These are phyloP conservation scores for Eragrostis curvula DNA, from an alignment of 176 grass and related monocot genomes.

Conservation along the genomic window DNA sequence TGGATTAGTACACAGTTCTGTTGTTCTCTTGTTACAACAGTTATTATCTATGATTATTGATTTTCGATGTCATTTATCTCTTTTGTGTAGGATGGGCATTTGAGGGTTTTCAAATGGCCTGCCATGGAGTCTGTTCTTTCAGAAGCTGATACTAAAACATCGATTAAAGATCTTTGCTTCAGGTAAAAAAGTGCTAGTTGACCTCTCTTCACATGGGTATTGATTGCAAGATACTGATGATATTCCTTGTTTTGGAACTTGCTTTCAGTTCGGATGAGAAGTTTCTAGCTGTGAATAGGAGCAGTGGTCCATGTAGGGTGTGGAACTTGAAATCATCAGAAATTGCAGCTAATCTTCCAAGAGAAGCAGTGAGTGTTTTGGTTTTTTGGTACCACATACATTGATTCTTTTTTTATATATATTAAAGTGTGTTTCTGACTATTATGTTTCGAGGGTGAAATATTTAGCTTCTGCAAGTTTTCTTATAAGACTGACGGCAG, in stretches of 20 bases:
- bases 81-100: conserved; percentile 74
- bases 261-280: conserved; percentile 73
- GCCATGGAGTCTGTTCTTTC: conserved; percentile 65
- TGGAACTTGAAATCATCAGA: conserved; percentile 77
- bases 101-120: conserved; percentile 94
- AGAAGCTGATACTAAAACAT: conserved; percentile 72
- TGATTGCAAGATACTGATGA: conserved; percentile 29
- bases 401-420: conserved; percentile 12
- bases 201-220: conserved; percentile 27
- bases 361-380: conserved; percentile 78
- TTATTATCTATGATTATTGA: conserved; percentile 21
- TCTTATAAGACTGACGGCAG: conserved; percentile 47
- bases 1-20: conserved; percentile 13
- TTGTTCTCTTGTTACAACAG: conserved; percentile 6
- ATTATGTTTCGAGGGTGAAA: conserved; percentile 77
- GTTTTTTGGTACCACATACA: not conserved
- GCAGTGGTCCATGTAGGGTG: conserved; percentile 77
- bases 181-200: conserved; percentile 51
- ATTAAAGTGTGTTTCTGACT: conserved; percentile 35
- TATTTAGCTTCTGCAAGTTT: conserved; percentile 91
- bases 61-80: conserved; percentile 18
- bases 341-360: conserved; percentile 70
- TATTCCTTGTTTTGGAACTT: conserved; percentile 19
- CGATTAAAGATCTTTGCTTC: conserved; percentile 85
- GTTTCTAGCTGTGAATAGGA: conserved; percentile 79